Evolutionary conservation across 2,329 filamentous ascomycete genomes (phyloP), one percentile per base, ranked within the genome.

Genomic region (Ophiostoma quercus): DNA sequence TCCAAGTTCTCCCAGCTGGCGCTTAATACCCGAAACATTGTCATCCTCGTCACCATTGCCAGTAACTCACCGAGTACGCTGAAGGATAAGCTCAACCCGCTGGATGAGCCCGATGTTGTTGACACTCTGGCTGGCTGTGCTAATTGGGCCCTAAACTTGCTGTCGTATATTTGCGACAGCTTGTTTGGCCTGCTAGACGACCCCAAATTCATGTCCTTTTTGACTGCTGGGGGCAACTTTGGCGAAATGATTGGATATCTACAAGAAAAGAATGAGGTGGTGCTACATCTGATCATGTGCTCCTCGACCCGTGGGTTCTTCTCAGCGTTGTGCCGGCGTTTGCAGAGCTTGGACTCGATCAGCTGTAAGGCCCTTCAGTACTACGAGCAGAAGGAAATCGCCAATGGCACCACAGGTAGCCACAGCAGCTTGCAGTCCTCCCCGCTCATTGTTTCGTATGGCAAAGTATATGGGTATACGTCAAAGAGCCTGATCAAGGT

Each of bases 1-100:
- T 89, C 90, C 72, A 93, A 92, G 77, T 85, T 94, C 72, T 87
- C 92, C 7, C 91, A 89, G 85, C 80, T 91, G 14, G 85, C 89
- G 67, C 81, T 97, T 16, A 92, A 92, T 74, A 82, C 94, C 68
- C 87, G 92, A 62, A 91, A 92, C 74, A 86, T 88, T 79, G 80
- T 89, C 77, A 82, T 90, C 79, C 79, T 91, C 77, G 79, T 90
- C 75, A 85, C 88, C 69, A 82, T 92, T 79, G 82, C 88, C 1
- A 88, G 82, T 77, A 87, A 87, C 74, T 81, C 83, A 22, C 81
- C 86, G 25, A 79, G 83, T 54, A 79, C 79, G 5, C 82, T 85
- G 25, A 85, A 86, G 74, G 84, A 85, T 63, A 85, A 84, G 73
- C 79, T 84, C 47, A 86, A 80, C 43, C 87, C 87, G 0, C 79